Evolutionary conservation across 2,329 filamentous ascomycete species (phyloP), one percentile per base, ranked within the genome.

Genomic region (Aureobasidium pullulans): DNA sequence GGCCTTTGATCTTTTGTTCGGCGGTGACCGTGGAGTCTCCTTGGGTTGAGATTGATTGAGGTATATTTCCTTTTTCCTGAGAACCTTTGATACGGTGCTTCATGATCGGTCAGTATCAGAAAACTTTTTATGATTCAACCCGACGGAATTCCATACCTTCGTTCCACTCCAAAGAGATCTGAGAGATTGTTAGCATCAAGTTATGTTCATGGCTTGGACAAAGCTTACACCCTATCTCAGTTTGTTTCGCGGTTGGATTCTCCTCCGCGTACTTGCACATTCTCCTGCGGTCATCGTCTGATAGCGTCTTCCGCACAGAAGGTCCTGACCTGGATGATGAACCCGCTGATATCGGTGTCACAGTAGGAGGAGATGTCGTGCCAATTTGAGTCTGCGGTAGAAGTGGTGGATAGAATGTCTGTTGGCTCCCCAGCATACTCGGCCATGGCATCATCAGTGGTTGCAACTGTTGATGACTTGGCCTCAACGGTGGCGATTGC

Each of bases 81-180:
- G 75, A 59, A 97, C 94, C 72, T 99, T 99, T 58, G 94, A 99
- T n/a, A 99, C 94, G 50, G 94, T 99, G 77, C 94, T 99, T 72
- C 60, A 68, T 29, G 2, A 40, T 13, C 43, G 68, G 52, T 63
- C 16, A 49, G 62, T 60, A 62, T 60, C n/a, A 31, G 10, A 6
- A 9, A 6, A 29, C 15, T 40, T 28, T 47, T 19, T 23, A 43
- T 3, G 48, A 42, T 61, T 53, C 46, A 63, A 63, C 59, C n/a
- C 15, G 19, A 2, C 7, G 15, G 11, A 29, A 31, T 28, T 23
- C 32, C 77, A 72, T 85, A 97, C 94, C 94, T 97, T 87, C 94
- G 81, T 77, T 99, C 94, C 56, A 99, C 94, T 37, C 92, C 93
- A 75, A 99, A 99, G 71, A 91, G 85, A 61, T 87, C 88, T 89